These are phyloP conservation scores for Chlorella ohadii DNA, from an alignment of 139 green algal genomes.

Conservation along the genomic window DNA sequence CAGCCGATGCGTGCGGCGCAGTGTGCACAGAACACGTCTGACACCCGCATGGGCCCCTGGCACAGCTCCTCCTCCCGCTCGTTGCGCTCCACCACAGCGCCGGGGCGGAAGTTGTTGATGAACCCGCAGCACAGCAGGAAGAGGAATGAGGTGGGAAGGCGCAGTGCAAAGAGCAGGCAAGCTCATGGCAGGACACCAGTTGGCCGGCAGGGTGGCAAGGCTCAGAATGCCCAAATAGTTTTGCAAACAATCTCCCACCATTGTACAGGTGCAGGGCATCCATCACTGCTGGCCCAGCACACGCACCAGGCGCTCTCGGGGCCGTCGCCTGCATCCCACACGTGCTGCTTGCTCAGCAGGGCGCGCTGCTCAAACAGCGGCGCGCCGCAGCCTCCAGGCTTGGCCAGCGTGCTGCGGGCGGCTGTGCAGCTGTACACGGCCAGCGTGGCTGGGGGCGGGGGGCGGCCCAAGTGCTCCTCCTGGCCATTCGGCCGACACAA, in stretches of 20 bases:
- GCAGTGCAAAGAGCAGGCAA: no score
- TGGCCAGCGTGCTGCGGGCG: neutral
- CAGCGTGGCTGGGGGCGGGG: neutral
- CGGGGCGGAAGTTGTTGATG: neutral
- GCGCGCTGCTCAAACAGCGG: neutral
- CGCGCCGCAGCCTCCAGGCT: neutral
- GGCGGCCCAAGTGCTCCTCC: slow-evolving; percentile 3
- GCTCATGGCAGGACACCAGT: no score
- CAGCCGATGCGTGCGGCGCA: slow-evolving; percentile 30
- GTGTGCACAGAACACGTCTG: slow-evolving; percentile 10
- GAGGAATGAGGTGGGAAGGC: no score
- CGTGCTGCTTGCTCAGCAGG: slow-evolving; percentile 23
- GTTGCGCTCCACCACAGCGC: slow-evolving; percentile 2
- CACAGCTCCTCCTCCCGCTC: slow-evolving; percentile 26
- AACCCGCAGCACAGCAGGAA: neutral
- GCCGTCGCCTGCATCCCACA: slow-evolving; percentile 22
- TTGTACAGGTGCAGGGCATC: no score
- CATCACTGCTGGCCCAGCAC: no score
- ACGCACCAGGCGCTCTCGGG: slow-evolving; percentile 1
- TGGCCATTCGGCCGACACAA: neutral
- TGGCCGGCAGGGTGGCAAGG: no score
- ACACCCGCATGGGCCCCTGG: slow-evolving; percentile 25
- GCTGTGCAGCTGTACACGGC: neutral
- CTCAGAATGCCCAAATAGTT: no score
- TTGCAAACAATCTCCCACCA: no score